These are phyloP conservation scores for Cucumis hystrix DNA, from an alignment of 306 rosid species.

Conservation along the genomic window DNA sequence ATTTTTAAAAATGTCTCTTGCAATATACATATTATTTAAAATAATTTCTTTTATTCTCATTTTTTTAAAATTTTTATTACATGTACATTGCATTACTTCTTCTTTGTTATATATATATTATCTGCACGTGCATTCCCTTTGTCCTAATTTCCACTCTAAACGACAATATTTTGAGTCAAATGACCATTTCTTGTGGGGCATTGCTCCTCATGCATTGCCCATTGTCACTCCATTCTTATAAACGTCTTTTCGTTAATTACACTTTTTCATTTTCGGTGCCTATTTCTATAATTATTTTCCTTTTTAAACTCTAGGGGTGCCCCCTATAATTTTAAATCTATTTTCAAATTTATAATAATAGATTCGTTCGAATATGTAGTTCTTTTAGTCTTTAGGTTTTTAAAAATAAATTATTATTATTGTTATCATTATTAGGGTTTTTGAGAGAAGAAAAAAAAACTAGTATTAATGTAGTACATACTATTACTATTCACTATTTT, in stretches of 20 bases:
- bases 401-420: no score
- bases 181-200: constrained; percentile 6
- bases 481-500: no score
- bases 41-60: no score
- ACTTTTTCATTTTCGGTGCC: background rate
- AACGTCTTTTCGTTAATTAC: background rate
- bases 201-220: background rate
- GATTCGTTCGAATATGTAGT: no score
- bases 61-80: no score
- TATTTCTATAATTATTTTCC: background rate
- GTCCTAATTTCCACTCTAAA: background rate
- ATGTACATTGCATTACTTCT: background rate
- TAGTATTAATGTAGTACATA: no score
- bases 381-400: no score
- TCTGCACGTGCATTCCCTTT: constrained; percentile 9
- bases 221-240: background rate
- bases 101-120: background rate
- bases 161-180: background rate
- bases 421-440: no score
- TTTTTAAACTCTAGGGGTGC: background rate
- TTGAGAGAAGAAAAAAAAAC: no score
- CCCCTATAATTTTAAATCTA: background rate
- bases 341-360: no score
- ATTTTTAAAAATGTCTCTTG: no score
- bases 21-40: no score